Percentiles rank a stretch among this genome's conserved stretches.
Conservation (phyloP, 495 filamentous ascomycete species). For the Neurospora sp. region DNA sequence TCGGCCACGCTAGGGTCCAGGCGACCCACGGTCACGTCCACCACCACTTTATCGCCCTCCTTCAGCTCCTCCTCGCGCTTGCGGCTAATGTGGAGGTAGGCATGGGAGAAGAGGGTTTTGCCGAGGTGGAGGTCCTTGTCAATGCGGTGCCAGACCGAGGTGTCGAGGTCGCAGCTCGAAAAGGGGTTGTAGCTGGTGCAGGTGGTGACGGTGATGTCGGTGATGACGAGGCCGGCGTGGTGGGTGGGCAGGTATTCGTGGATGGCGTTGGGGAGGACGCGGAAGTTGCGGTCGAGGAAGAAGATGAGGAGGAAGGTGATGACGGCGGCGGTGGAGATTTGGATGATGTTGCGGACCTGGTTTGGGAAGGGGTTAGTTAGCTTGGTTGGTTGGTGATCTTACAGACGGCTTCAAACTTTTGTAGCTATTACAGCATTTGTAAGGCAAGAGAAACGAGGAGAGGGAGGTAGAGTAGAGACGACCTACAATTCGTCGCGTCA, state of each 20-base stretch:
- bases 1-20: slow-evolving; percentile 40
- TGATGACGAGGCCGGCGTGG: slow-evolving; percentile 70
- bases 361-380: not conserved
- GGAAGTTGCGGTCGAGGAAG: slow-evolving; percentile 70
- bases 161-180: slow-evolving; percentile 66
- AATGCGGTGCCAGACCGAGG: slow-evolving; percentile 68
- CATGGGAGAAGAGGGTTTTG: slow-evolving; percentile 59
- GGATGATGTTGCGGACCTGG: slow-evolving; percentile 72
- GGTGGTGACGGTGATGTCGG: slow-evolving; percentile 73
- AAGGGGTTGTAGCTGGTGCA: slow-evolving; percentile 70
- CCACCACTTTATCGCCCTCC: slow-evolving; percentile 61
- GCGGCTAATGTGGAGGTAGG: slow-evolving; percentile 73
- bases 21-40: slow-evolving; percentile 73
- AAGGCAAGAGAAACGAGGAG: not conserved
- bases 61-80: slow-evolving; percentile 84
- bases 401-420: not conserved
- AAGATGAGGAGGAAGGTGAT: slow-evolving; percentile 60
- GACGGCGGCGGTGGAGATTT: slow-evolving; percentile 58
- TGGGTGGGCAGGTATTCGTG: slow-evolving; percentile 76
- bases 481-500: slow-evolving; percentile 40
- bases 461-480: not conserved
- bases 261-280: slow-evolving; percentile 69
- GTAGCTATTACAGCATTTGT: not conserved
- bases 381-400: not conserved
- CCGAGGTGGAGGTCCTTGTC: slow-evolving; percentile 88